Base-by-base conservation (phyloP, 176 grass and related monocot species). In the Triticum turgidum region DNA sequence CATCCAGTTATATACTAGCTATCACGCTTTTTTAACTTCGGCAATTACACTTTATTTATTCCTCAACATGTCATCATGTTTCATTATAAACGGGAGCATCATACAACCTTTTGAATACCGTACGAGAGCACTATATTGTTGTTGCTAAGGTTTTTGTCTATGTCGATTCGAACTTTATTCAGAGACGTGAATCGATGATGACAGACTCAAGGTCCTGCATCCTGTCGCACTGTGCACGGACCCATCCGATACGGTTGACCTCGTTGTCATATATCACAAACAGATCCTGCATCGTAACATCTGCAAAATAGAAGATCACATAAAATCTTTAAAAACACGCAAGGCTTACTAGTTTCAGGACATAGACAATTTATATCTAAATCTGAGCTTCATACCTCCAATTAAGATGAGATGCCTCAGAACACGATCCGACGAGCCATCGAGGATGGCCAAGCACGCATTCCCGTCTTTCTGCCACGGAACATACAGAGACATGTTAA, bases 231-330 rank as follows among this genome's bases (percentile, higher is more conserved):
- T 89, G 44, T 37, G 87, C 89, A 21, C 86, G 94, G 38, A 85
- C 80, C 97, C 97, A 96, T 38, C 97, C 97, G 0, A 99, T 81
- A 54, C 91, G 94, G 0, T 41, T 78, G 61, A 47, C 90, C 76
- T 99, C 97, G 1, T 99, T 99, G 65, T 96, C 97, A 80, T 99
- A 99, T 14, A 96, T 89, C 64, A 99, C 89, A 87, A 99, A 90
- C 73, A 91, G 87, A 87, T 99, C 94, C 90, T 91, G 97, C 88
- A 99, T 73, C 15, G 87, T 89, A 56, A 94, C 94, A 64, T 99
- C 97, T 99, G 67, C 39, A 82, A 82, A 69, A 78, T 30, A 39
- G 41, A 34, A 86, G 9, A 65, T n/a, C 3, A 88, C 61, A 80
- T 9, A 78, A 13, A 11, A 54, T 45, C 30, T 54, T 54, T 6